Base-by-base conservation (phyloP, 1,284 basidiomycete species). In the Ceratobasidium sp. region DNA sequence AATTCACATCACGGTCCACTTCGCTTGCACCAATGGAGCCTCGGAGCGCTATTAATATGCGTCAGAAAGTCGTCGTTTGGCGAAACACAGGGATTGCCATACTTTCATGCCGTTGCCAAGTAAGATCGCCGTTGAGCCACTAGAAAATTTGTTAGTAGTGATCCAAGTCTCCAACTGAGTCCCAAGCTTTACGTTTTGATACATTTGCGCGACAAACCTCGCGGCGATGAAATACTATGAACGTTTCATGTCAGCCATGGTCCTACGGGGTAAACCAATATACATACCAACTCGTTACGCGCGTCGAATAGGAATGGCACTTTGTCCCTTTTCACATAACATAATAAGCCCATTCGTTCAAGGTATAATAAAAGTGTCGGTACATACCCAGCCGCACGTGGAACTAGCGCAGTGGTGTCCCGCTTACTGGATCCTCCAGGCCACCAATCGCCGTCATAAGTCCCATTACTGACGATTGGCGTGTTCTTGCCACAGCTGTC, bases 281-380 rank as follows among this genome's bases (percentile, higher is more conserved):
- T 31, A 54, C 52, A 4, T 35, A 54, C 52, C 5, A 17, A 17
- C 38, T 31, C 52, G 2, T 17, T 54, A 54, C 17, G 3, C n/a
- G 32, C 8, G 31, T 54, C 52, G 32, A 35, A 54, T 17, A 34
- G 52, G 52, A 54, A 54, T 7, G 52, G 52, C 34, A 54, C 52
- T n/a, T 54, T 34, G 34, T 34, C 52, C 31, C 52, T 54, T n/a
- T 15, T 12, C 49, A 31, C 3, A 15, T 31, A 31, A 25, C 45
- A 20, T 8, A 52, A 31, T 1, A 5, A 52, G 47, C 13, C 17
- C 15, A n/a, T 29, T 52, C 49, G n/a, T n/a, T n/a, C n/a, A 3
- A 52, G n/a, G 8, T 4, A 2, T n/a, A 27, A 52, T 12, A 31
- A 31, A 15, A 52, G n/a, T 22, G n/a, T 49, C n/a, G 25, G n/a